phyloP scores from a whole-genome alignment of 1,284 basidiomycete genomes.

The Pseudozyma hubeiensis region DNA sequence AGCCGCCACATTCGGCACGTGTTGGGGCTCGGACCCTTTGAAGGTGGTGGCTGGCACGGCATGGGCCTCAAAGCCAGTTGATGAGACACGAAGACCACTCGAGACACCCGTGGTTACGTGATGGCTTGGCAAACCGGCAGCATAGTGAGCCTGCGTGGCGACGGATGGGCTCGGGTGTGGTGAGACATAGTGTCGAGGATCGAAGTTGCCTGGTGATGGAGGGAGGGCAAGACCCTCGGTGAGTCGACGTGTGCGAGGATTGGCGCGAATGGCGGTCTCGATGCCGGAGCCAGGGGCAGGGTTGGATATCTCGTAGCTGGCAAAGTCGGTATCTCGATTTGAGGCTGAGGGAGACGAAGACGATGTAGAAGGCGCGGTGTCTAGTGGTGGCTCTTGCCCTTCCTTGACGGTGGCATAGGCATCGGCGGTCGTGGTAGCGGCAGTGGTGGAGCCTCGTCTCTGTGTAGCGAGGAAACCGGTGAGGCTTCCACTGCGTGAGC shows the following conservation, averaged over 20 bases:
- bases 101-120: slow-evolving; percentile 31
- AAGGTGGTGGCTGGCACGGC: slow-evolving; percentile 6
- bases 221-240: slow-evolving; percentile 35
- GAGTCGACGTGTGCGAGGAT: slow-evolving; percentile 33
- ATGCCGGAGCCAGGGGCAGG: slow-evolving; percentile 21
- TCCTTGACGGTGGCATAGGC: slow-evolving; percentile 22
- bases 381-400: slow-evolving; percentile 6
- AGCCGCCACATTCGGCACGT: slow-evolving; percentile 24
- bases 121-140: slow-evolving; percentile 46
- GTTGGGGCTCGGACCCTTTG: slow-evolving; percentile 40
- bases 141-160: slow-evolving; percentile 50
- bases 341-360: slow-evolving; percentile 13
- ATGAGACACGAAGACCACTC: slow-evolving; percentile 40
- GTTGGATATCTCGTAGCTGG: slow-evolving; percentile 33
- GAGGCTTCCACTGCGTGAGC: slow-evolving; percentile 46
- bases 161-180: slow-evolving; percentile 52
- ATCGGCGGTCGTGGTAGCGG: slow-evolving; percentile 17
- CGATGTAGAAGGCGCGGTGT: not conserved
- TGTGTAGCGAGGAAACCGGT: slow-evolving; percentile 33
- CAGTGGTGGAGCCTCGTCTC: slow-evolving; percentile 34
- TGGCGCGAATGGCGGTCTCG: slow-evolving; percentile 38
- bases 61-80: slow-evolving; percentile 12
- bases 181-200: slow-evolving; percentile 49
- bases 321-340: slow-evolving; percentile 13
- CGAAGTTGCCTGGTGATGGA: slow-evolving; percentile 38